Base-by-base conservation (phyloP, 352 stramenopile genomes). In the Aphanomyces astaci region DNA sequence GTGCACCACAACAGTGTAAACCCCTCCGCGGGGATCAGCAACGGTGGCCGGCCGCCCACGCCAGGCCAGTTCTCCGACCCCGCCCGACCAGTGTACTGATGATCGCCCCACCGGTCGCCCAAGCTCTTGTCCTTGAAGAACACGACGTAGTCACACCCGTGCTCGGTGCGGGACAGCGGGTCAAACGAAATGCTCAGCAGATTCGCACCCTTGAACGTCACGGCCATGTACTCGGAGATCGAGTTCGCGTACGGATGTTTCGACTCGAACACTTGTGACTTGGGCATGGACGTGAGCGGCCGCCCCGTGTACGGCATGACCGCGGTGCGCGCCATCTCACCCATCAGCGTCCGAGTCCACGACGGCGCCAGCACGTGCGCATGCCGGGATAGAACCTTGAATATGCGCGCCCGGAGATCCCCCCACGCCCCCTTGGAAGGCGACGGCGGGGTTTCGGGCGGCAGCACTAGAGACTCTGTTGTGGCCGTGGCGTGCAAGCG, bases 1-100 rank as follows among this genome's bases (percentile, higher is more conserved):
- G 86, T 93, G 53, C 72, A 80, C 83, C 92, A 97, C 17, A 95
- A 68, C 19, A 97, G 62, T 27, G 77, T 89, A 53, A 96, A 96
- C 4, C 84, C 90, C 27, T 90, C 83, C 0, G 76, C 75, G 4
- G 77, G 68, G 45, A 97, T 92, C 2, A 93, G 70, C 17, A 96
- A 78, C 5, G 84, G 77, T 19, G 81, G 73, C 30, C 78, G 71
- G 25, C 81, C 84, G 17, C 75, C 76, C 9, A 73, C 63, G 4
- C 90, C 90, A 4, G 90, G 90, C 78, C 83, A 97, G 53, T 97
- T 96, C 17, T 76, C 81, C 17, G 74, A 75, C n/a, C 67, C 76
- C 28, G 80, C 80, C 17, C 75, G 56, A 9, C 90, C 90, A 48
- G 78, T 88, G 60, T 90, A 93, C 54, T 89, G 73, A 36, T 82